Percentiles rank a stretch among this genome's conserved stretches.
Conservation (phyloP, 148 eudicot species). For the Nepenthes gracilis region DNA sequence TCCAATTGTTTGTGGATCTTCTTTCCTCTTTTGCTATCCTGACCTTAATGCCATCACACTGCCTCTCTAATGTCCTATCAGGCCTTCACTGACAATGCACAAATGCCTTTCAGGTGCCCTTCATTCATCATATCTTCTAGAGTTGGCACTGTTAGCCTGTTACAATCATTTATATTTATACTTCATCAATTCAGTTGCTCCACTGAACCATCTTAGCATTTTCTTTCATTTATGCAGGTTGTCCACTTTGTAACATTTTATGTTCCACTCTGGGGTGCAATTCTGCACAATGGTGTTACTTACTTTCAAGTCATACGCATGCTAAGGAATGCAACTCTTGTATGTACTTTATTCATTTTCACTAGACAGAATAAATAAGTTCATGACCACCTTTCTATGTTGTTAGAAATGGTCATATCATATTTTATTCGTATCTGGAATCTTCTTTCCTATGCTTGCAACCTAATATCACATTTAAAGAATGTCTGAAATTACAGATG, state of each 20-base stretch:
- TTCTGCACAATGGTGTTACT: slow-evolving; percentile 82
- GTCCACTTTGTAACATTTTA: slow-evolving; percentile 90
- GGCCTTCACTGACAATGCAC: too few species aligned
- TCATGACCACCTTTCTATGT: background rate
- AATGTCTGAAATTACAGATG: slow-evolving; percentile 51
- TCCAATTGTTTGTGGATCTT: too few species aligned
- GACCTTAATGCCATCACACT: too few species aligned
- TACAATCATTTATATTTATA: slow-evolving; percentile 2
- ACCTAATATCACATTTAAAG: background rate
- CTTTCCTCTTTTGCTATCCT: too few species aligned
- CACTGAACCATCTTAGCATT: background rate
- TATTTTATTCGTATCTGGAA: background rate
- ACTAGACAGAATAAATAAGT: background rate
- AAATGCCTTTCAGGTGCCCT: too few species aligned
- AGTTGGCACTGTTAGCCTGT: too few species aligned
- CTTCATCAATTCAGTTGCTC: background rate
- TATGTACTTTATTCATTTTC: slow-evolving; percentile 25
- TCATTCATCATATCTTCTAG: too few species aligned
- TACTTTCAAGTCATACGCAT: slow-evolving; percentile 99
- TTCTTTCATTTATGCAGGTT: slow-evolving; percentile 36
- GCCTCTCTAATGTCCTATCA: too few species aligned
- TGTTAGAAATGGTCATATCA: background rate
- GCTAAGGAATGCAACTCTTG: slow-evolving; percentile 92
- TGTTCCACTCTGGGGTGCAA: slow-evolving; percentile 97
- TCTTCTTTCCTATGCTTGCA: background rate